A percentile compares a stretch with the other conserved stretches of the same genome.
These are phyloP conservation scores for Vairimorpha apis DNA, from an alignment of 371 early-diverging fungal species.

Conservation along the genomic window DNA sequence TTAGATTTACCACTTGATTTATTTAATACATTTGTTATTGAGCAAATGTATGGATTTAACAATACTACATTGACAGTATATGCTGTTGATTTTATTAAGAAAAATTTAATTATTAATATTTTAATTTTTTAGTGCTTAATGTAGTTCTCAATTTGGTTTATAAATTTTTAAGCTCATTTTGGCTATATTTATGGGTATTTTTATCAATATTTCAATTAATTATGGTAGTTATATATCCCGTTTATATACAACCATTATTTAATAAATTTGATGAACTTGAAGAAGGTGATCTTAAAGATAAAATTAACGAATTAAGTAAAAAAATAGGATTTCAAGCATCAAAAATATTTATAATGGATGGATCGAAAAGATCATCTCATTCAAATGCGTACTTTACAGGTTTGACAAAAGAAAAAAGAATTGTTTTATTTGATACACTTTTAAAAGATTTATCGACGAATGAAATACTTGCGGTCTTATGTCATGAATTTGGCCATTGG, in stretches of 20 bases:
- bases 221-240: constrained; percentile 80
- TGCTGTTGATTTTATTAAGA: constrained; percentile 69
- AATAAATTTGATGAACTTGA: constrained; percentile 81
- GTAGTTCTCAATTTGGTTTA: constrained; percentile 35
- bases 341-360: constrained; percentile 87
- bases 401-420: constrained; percentile 80
- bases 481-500: constrained; percentile 95
- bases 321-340: constrained; percentile 80
- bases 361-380: constrained; percentile 80
- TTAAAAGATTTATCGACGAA: constrained; percentile 70
- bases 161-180: constrained; percentile 21
- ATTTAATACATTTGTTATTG: constrained; percentile 83
- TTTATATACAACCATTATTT: constrained; percentile 87
- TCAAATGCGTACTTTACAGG: constrained; percentile 84
- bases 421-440: constrained; percentile 88
- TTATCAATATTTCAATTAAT: constrained; percentile 72
- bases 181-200: constrained; percentile 30
- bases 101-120: constrained; percentile 10
- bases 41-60: constrained; percentile 87
- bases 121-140: constrained; percentile 45
- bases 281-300: constrained; percentile 72
- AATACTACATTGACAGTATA: constrained; percentile 77
- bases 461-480: constrained; percentile 76
- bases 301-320: constrained; percentile 75
- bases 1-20: constrained; percentile 73